phyloP scores from a whole-genome alignment of 768 basidiomycete species.

The Clavulina sp. region DNA sequence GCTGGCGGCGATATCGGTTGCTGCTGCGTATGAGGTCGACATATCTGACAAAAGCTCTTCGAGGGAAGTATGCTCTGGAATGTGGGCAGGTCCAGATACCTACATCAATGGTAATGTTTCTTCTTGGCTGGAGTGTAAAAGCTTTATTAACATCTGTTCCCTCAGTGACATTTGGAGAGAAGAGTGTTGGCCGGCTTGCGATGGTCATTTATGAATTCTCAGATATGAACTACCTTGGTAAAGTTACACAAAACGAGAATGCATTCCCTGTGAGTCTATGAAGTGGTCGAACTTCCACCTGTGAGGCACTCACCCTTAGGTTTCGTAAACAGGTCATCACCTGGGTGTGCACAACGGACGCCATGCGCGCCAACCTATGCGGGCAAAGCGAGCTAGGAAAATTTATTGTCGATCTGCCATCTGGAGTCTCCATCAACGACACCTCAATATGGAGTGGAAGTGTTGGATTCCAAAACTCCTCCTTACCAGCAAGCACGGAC shows the following conservation, averaged over 20 bases:
- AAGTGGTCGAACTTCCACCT: background rate
- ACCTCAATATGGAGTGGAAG: constrained; percentile 84
- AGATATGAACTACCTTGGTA: constrained; percentile 73
- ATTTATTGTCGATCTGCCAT: constrained; percentile 71
- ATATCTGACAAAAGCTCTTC: constrained; percentile 65
- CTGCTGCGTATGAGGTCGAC: constrained; percentile 38
- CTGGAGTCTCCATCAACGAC: constrained; percentile 38
- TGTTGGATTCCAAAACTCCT: constrained; percentile 36
- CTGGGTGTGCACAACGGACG: constrained; percentile 80
- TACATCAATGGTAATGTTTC: constrained; percentile 57
- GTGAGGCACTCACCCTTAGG: too few relatives aligned
- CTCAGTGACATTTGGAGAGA: constrained; percentile 52
- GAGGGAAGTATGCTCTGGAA: constrained; percentile 85
- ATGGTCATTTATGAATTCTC: constrained; percentile 95
- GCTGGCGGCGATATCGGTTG: constrained; percentile 5
- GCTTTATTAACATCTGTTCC: constrained; percentile 1
- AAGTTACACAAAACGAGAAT: constrained; percentile 33
- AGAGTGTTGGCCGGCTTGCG: constrained; percentile 74
- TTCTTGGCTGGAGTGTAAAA: constrained; percentile 1
- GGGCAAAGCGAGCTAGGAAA: constrained; percentile 51
- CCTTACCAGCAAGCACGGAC: constrained; percentile 6
- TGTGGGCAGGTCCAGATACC: constrained; percentile 69
- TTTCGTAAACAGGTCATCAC: constrained; percentile 55
- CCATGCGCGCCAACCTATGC: constrained; percentile 58
- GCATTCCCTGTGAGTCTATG: constrained; percentile 39